Evolutionary conservation across 208 protist species (phyloP).

Genomic region (Entamoeba histolytica): DNA sequence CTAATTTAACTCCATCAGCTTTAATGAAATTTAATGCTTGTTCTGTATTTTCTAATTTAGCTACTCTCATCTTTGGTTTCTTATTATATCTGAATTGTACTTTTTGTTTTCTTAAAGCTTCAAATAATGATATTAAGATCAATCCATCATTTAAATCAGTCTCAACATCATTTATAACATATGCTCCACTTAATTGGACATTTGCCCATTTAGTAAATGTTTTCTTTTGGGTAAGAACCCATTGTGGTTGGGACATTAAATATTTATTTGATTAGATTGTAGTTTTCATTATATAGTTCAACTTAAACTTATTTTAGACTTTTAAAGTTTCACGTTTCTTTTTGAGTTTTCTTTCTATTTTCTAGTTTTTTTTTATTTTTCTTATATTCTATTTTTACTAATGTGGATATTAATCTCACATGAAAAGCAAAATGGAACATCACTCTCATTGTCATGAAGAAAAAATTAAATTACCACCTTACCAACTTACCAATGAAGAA

Average conservation of each 20-base stretch:
- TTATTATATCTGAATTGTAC: neutral
- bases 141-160: neutral
- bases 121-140: neutral
- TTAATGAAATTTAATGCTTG: neutral
- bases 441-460: too few species aligned
- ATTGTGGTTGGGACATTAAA: neutral
- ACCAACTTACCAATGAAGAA: too few species aligned
- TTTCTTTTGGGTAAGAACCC: neutral
- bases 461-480: too few species aligned
- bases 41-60: neutral
- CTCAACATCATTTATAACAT: neutral
- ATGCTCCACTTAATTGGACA: neutral
- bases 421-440: too few species aligned
- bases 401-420: too few species aligned
- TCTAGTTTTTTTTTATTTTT: too few species aligned
- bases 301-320: too few species aligned
- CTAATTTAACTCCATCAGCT: neutral
- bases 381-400: too few species aligned
- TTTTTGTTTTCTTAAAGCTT: neutral
- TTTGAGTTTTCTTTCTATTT: too few species aligned
- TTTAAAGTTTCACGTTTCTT: too few species aligned
- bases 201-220: neutral
- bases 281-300: too few species aligned
- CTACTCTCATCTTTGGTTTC: neutral
- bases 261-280: too few species aligned